Evolutionary conservation across 1,284 basidiomycete genomes (phyloP), one percentile per base, ranked within the genome.

Genomic region (Moesziomyces sp.): DNA sequence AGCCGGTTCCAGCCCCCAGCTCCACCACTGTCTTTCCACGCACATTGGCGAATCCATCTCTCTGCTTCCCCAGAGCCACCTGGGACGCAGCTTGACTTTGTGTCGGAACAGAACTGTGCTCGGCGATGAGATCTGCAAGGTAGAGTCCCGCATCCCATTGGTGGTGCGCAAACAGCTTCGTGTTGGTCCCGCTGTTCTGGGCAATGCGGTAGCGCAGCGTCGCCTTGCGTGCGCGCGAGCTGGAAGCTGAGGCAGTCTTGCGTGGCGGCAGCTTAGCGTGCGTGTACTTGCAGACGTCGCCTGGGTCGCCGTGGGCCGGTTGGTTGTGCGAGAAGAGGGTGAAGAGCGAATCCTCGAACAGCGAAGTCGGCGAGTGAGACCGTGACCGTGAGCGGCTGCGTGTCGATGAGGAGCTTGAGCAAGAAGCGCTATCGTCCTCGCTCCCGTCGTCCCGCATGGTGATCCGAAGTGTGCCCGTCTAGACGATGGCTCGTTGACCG

Each of bases 121-220:
- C 67, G 0, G 61, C 74, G 7, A 81, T 65, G 23, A 79, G 47
- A 26, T 77, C 66, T 0, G 79, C 79, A 10, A 82, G 66, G 38
- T 70, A 66, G 23, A 78, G 62, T 16, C 80, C 80, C 4, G 80
- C 78, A 62, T 82, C 80, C 80, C 80, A 82, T 55, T 82, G 80
- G 51, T 81, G 70, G 49, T 82, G 80, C 26, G 80, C 80, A 58
- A 82, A 82, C 9, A 82, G 73, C 40, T 65, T 67, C 9, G 75
- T 81, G 56, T 78, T 80, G 30, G 57, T 59, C 5, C 65, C 72
- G 61, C 68, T 76, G 28, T 68, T 67, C 28, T 70, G 55, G 0
- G 78, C 61, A 19, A 80, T 77, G 34, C 52, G 59, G 56, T 81
- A 80, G 16, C 65, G 50, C 1, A 81, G 30, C 5, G 57, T 55